These are phyloP conservation scores for Pythium guiyangense DNA, from an alignment of 352 stramenopile species.

Conservation along the genomic window DNA sequence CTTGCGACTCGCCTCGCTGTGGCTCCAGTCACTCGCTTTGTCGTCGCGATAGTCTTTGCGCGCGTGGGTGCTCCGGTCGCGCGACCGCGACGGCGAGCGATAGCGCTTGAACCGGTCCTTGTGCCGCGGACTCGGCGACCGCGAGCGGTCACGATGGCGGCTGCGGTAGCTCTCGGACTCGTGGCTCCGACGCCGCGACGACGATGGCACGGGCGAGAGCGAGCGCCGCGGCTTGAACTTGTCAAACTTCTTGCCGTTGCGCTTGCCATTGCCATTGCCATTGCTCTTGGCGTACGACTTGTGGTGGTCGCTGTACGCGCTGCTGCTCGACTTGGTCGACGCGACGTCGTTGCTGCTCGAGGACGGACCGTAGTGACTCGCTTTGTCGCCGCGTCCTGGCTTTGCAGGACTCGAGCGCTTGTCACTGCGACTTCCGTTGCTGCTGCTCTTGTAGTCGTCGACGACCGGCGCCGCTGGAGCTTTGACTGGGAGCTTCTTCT, in stretches of 20 bases:
- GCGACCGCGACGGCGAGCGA: constrained; percentile 10
- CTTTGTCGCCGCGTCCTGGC: constrained; percentile 15
- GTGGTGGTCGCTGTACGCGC: constrained; percentile 1
- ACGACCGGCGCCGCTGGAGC: background rate
- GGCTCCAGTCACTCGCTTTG: background rate
- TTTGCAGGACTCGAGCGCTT: constrained; percentile 11
- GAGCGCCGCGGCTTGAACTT: constrained; percentile 18
- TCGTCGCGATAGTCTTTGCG: constrained; percentile 1
- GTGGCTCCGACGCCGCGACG: constrained; percentile 14
- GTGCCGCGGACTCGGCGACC: constrained; percentile 22
- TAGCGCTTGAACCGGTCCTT: constrained; percentile 4
- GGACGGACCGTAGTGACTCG: constrained; percentile 35
- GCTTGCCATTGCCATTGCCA: background rate
- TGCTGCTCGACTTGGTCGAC: constrained; percentile 8
- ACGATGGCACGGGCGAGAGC: constrained; percentile 10
- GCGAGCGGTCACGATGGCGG: constrained; percentile 16
- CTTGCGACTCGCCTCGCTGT: constrained; percentile 1
- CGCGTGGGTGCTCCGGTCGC: constrained; percentile 5
- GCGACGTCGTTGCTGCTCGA: constrained; percentile 8
- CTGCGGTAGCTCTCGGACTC: constrained; percentile 16
- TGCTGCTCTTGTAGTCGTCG: background rate
- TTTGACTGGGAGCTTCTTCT: constrained; percentile 13
- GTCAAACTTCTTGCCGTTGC: constrained; percentile 11
- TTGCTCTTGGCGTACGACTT: constrained; percentile 1
- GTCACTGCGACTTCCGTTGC: constrained; percentile 4